Evolutionary conservation across 2,329 filamentous ascomycete genomes (phyloP).

Genomic region (Penicillium sp.): DNA sequence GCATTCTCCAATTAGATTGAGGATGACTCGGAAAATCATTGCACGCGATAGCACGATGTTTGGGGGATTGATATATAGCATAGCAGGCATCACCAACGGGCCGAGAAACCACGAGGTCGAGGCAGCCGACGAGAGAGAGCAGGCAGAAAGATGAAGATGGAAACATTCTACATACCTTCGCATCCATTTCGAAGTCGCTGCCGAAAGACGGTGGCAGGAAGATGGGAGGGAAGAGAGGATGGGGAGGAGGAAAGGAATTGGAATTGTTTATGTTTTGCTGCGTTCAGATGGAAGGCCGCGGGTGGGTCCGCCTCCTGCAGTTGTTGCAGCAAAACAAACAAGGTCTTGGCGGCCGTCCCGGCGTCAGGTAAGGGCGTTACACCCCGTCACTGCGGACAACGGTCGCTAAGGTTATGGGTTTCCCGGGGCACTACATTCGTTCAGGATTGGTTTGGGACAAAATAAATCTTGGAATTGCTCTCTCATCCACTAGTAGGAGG

Average conservation of each 20-base stretch:
- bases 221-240: conserved; percentile 10
- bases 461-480: too few species aligned
- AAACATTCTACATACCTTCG: conserved; percentile 44
- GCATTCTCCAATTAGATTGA: conserved; percentile 22
- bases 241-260: conserved; percentile 9
- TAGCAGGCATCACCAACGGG: not conserved
- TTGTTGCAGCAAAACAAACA: conserved; percentile 30
- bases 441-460: too few species aligned
- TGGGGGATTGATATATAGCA: not conserved
- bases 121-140: not conserved
- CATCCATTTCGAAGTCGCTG: conserved; percentile 46
- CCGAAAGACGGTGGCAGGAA: conserved; percentile 4
- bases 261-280: conserved; percentile 33
- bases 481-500: too few species aligned
- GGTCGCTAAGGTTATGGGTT: not conserved
- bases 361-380: conserved; percentile 1
- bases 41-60: conserved; percentile 1
- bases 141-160: conserved; percentile 11
- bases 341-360: not conserved
- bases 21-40: conserved; percentile 10
- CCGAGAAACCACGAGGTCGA: not conserved
- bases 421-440: too few species aligned
- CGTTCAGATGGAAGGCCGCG: conserved; percentile 20
- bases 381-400: not conserved
- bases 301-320: conserved; percentile 21